Evolutionary conservation across 768 basidiomycete genomes (phyloP), one percentile per base, ranked within the genome.

Genomic region (Cytidiella melzeri): DNA sequence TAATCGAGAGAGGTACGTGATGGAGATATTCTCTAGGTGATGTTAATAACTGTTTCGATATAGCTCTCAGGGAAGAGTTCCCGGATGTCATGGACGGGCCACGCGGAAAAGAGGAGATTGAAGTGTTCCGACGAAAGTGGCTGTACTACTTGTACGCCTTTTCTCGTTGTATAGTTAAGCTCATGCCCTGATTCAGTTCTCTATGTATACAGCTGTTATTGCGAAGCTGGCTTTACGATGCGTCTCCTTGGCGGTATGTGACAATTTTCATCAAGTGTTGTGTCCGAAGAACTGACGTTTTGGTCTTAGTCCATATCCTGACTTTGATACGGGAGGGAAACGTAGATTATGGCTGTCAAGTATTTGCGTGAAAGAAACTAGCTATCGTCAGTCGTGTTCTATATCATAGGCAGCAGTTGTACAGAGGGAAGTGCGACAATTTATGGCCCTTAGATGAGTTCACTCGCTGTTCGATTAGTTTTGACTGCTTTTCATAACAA

Each of bases 201-300:
- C 41, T 30, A 45, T 37, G 40, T 15, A 3, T 42, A 6, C 5
- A 83, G 80, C 62, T 77, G 75, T 57, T 87, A 87, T 58, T 85
- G 81, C 56, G 83, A 87, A 68, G 76, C 80, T n/a, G 84, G 84
- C 3, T 87, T 87, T 60, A 74, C 80, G 7, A 80, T 80, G 27
- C 70, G 84, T 18, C 75, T 76, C 3, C 62, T 86, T 3, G 84
- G 84, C 52, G 83, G 83, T 79, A 64, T 51, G 62, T 45, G 23
- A 19, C 20, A 48, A 34, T 18, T 30, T 21, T 47, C 41, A 34
- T 43, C 40, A 24, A n/a, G n/a, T n/a, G n/a, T n/a, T n/a, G n/a
- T n/a, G n/a, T n/a, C n/a, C n/a, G n/a, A n/a, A n/a, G n/a, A n/a
- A n/a, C n/a, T n/a, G n/a, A n/a, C n/a, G n/a, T n/a, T n/a, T n/a